Base-by-base conservation (phyloP, 352 stramenopile species). In the Globisporangium polare region DNA sequence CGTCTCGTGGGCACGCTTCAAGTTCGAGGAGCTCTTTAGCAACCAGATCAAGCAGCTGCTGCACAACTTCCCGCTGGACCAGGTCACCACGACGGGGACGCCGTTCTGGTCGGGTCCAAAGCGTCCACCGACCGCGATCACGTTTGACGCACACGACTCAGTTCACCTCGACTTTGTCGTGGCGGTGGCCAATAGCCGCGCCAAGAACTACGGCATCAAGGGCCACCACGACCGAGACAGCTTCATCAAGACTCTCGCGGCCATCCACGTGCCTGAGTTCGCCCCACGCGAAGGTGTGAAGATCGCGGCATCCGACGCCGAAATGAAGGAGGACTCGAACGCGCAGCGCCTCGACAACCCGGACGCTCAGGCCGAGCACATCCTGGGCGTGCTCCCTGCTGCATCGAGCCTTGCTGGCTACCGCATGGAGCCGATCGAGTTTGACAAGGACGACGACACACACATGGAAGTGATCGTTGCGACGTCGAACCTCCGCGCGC, bases 91-190 rank as follows among this genome's bases (percentile, higher is more conserved):
- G 3, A 94, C 90, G 22, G 97, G 98, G n/a, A 93, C 89, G 52
- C 93, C 95, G 15, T 99, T 99, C 70, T 99, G 98, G 98, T 98
- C 94, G 39, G 97, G 97, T 27, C 85, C 94, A 6, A 99, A 99
- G 83, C 89, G 97, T 56, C 97, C 96, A 41, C 98, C 98, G 15
- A 98, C 89, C 26, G 75, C 97, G 6, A 66, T 99, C 31, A 62
- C 67, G 3, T 99, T 99, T 79, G 87, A 98, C 63, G 56, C 84
- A 20, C 73, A 75, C 22, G 92, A 99, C 63, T 72, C 81, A 18
- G 73, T 97, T 61, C 96, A 99, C 67, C 71, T 99, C 54, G 91
- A 97, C 66, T 99, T 99, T 69, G 83, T 99, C 45, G 80, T 98
- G 22, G 86, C 96, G 26, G 94, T 97, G 18, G 95, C 97, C 18